phyloP scores from a whole-genome alignment of 202 grass and related monocot genomes.

The Zizania palustris region DNA sequence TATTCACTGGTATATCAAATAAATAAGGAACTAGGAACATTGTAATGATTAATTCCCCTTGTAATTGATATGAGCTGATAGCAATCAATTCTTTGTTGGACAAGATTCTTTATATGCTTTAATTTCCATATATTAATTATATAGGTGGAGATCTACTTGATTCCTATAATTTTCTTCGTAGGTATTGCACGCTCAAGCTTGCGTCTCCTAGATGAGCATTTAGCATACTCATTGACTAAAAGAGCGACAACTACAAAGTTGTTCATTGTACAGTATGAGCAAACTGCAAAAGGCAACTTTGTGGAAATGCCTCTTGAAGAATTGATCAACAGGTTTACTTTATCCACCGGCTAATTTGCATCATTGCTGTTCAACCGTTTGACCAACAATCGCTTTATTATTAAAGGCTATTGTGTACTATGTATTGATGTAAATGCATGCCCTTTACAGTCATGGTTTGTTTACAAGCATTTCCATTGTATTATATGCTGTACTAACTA shows the following conservation, averaged over 20 bases:
- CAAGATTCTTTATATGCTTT: neutral
- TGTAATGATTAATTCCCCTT: conserved; percentile 12
- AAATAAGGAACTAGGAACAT: conserved; percentile 10
- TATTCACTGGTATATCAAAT: neutral
- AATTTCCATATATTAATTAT: neutral
- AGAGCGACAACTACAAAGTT: conserved; percentile 55
- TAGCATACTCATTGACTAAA: conserved; percentile 58
- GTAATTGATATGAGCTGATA: neutral
- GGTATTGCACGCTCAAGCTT: conserved; percentile 47
- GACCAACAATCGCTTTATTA: neutral
- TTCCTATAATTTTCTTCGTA: conserved; percentile 39
- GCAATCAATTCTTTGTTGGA: neutral
- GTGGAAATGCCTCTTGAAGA: conserved; percentile 53
- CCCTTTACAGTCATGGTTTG: neutral
- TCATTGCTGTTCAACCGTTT: neutral
- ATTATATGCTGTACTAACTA: conserved; percentile 18
- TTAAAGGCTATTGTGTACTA: neutral
- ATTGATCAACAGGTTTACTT: conserved; percentile 57
- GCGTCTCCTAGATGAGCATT: conserved; percentile 42
- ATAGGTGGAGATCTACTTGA: neutral
- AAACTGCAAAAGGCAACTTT: conserved; percentile 24
- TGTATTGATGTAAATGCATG: conserved; percentile 18
- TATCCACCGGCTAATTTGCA: conserved; percentile 5
- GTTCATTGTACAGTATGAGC: conserved; percentile 51
- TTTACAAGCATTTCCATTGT: neutral